Conservation (phyloP, 1,284 basidiomycete genomes). For the Austroboletus novae-zelandiae region DNA sequence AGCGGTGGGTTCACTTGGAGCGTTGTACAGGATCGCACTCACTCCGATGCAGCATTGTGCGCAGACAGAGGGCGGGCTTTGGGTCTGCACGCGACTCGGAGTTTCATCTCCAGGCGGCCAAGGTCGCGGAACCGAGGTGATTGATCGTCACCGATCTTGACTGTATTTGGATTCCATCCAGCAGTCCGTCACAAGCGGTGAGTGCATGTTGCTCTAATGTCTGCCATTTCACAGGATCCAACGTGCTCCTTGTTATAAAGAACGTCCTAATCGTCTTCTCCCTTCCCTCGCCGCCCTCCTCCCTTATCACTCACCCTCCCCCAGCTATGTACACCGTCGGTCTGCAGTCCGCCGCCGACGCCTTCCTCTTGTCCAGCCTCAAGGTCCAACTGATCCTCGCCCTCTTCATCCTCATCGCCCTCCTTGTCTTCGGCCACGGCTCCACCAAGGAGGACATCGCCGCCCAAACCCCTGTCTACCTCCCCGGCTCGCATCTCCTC, state of each 20-base stretch:
- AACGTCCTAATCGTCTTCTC: constrained; percentile 15
- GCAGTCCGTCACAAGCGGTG: constrained; percentile 14
- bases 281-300: constrained; percentile 20
- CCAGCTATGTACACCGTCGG: constrained; percentile 51
- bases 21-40: constrained; percentile 4
- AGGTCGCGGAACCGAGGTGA: constrained; percentile 29
- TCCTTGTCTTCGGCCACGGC: constrained; percentile 43
- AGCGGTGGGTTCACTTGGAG: constrained; percentile 10
- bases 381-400: constrained; percentile 53
- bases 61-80: constrained; percentile 10
- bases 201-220: constrained; percentile 25
- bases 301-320: constrained; percentile 23
- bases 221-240: constrained; percentile 28
- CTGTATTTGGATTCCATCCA: constrained; percentile 16
- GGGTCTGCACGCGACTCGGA: constrained; percentile 24
- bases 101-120: constrained; percentile 10
- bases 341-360: constrained; percentile 53
- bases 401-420: constrained; percentile 52
- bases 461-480: constrained; percentile 44
- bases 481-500: constrained; percentile 56
- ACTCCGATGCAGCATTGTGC: constrained; percentile 10
- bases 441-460: constrained; percentile 41
- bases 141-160: constrained; percentile 21
- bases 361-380: constrained; percentile 56
- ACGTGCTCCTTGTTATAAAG: constrained; percentile 31